phyloP scores from a whole-genome alignment of 352 stramenopile species.

The Phytophthora quininea region DNA sequence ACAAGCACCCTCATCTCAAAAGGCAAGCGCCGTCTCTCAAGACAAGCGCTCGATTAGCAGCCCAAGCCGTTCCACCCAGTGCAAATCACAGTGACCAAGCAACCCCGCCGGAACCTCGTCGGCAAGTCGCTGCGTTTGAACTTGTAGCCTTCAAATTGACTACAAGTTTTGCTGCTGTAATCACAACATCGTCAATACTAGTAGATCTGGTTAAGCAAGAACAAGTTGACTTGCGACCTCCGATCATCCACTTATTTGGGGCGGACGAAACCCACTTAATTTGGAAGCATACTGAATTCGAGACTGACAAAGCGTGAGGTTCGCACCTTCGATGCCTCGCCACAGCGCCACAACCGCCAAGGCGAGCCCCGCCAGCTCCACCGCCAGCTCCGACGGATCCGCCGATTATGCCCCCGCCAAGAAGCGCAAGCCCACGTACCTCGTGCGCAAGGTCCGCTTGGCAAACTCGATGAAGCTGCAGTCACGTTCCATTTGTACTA shows the following conservation, averaged over 20 bases:
- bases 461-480: background rate
- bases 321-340: background rate
- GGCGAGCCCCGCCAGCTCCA: background rate
- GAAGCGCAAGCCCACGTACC: slow-evolving; percentile 35
- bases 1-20: slow-evolving; percentile 42
- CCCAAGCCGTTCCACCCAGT: slow-evolving; percentile 59
- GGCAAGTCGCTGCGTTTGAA: slow-evolving; percentile 63
- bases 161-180: too few relatives aligned
- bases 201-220: too few relatives aligned
- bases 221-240: too few relatives aligned
- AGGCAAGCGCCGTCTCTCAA: slow-evolving; percentile 11
- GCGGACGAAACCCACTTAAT: background rate
- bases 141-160: slow-evolving; percentile 24
- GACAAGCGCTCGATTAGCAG: background rate
- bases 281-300: background rate
- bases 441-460: slow-evolving; percentile 19
- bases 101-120: slow-evolving; percentile 65
- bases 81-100: slow-evolving; percentile 75
- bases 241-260: too few relatives aligned
- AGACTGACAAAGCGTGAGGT: background rate
- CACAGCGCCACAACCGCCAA: background rate
- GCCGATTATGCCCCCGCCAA: slow-evolving; percentile 6
- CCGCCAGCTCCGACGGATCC: background rate
- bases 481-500: background rate
- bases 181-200: too few relatives aligned